Base-by-base conservation (phyloP, 2,329 filamentous ascomycete genomes). In the Pyrenophora graminea region DNA sequence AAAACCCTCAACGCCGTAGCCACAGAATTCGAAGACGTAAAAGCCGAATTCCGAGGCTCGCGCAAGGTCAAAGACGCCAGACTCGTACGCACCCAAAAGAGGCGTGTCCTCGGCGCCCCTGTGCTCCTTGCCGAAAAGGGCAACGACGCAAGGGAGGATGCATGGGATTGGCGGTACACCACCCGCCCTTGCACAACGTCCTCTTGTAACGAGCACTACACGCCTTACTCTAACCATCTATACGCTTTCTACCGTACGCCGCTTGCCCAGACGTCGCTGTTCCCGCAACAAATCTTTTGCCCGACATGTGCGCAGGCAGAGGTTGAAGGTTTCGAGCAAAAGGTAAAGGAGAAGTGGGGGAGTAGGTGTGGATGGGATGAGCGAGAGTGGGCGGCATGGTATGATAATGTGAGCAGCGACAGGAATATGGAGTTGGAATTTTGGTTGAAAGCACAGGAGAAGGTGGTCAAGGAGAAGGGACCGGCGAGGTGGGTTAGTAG, bases 371-470 rank as follows among this genome's bases (percentile, higher is more conserved):
- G 46, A 0, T 64, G 59, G 55, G 55, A 67, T 27, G 54, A 62
- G 6, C 39, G 41, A 7, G 65, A 68, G 48, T 71, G 66, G 66
- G 48, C 59, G 6, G 50, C 54, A 19, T 70, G 66, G 67, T 58
- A 63, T 31, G 53, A 49, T 7, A 59, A 61, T 23, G 39, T 59
- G 1, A 32, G 51, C 1, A 55, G 45, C 1, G 61, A 68, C 23
- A 47, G 69, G 3, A 51, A 54, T 6, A 54, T 56, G 42, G 67
- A 69, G 38, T 10, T 36, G 12, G 63, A 57, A 21, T 72, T 64
- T 36, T 71, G 67, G 68, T 58, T 63, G 36, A 53, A 53, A 38
- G 65, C 67, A 39, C 69, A 72, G 47, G 64, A 69, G 48, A 57
- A 56, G 32, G 56, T 61, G 15, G 63, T 69, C 1, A 54, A 48